Percentiles rank a stretch among this genome's conserved stretches.
Evolutionary conservation across 768 basidiomycete species (phyloP).

Genomic region (Trametes coccinea): DNA sequence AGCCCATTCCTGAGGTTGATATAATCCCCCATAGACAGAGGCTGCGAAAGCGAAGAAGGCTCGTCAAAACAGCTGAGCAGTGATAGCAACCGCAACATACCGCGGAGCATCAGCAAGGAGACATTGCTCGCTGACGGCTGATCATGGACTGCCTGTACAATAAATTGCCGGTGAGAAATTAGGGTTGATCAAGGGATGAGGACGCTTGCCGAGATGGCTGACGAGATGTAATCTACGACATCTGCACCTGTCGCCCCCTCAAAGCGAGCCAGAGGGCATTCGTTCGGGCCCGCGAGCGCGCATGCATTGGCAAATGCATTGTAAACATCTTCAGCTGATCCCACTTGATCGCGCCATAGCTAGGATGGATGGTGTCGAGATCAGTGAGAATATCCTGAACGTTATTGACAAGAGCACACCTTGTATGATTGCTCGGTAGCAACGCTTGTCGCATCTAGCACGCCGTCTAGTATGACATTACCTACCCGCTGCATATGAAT

Average conservation of each 20-base stretch:
- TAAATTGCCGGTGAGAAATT: background rate
- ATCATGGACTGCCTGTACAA: background rate
- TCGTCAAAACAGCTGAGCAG: too few relatives aligned
- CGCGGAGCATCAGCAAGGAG: slow-evolving; percentile 1
- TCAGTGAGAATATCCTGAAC: too few relatives aligned
- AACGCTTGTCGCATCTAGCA: slow-evolving; percentile 7
- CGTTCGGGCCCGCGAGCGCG: slow-evolving; percentile 3
- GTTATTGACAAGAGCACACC: background rate
- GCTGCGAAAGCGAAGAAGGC: background rate
- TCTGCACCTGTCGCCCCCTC: slow-evolving; percentile 5
- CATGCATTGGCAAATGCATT: slow-evolving; percentile 13
- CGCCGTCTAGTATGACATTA: slow-evolving; percentile 16
- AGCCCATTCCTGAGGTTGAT: slow-evolving; percentile 7
- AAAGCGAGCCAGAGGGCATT: slow-evolving; percentile 3
- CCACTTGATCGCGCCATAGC: slow-evolving; percentile 11
- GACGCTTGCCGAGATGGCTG: slow-evolving; percentile 2
- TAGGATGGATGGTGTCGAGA: background rate
- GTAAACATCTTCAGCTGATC: slow-evolving; percentile 6
- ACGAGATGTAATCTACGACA: slow-evolving; percentile 4
- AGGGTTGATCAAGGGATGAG: background rate
- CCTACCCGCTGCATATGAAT: slow-evolving; percentile 5
- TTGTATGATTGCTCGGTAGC: slow-evolving; percentile 10
- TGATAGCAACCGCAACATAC: background rate
- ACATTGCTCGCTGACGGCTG: slow-evolving; percentile 4
- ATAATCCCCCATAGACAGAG: background rate